Conservation (phyloP, 2,329 filamentous ascomycete genomes). For the Fusarium longipes region DNA sequence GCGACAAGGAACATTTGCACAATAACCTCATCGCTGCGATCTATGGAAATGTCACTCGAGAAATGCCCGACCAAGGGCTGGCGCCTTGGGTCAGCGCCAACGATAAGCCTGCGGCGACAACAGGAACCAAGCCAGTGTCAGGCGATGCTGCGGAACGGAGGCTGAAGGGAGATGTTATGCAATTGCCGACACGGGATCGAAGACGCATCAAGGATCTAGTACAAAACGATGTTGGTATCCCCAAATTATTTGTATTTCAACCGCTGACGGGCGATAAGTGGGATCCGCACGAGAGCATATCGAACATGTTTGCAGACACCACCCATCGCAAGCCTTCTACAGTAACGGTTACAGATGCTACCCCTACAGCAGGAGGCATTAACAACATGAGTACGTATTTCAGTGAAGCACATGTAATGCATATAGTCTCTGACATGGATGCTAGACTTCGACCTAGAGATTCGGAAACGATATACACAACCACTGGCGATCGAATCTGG, state of each 20-base stretch:
- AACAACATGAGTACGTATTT: constrained; percentile 79
- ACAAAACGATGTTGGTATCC: constrained; percentile 67
- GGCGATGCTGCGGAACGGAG: constrained; percentile 74
- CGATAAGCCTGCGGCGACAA: constrained; percentile 69
- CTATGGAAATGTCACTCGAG: constrained; percentile 75
- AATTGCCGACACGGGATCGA: constrained; percentile 73
- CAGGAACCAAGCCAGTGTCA: constrained; percentile 70
- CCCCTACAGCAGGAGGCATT: constrained; percentile 77
- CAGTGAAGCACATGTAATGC: not conserved
- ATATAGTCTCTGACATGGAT: constrained; percentile 32
- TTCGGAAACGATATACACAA: constrained; percentile 72
- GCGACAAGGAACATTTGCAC: constrained; percentile 72
- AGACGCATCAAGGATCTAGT: constrained; percentile 73
- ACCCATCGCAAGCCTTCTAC: constrained; percentile 59
- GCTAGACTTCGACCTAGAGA: constrained; percentile 73
- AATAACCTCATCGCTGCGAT: constrained; percentile 75
- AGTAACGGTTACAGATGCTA: constrained; percentile 67
- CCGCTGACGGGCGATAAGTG: constrained; percentile 54
- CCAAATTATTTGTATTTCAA: not conserved
- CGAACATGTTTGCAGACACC: constrained; percentile 64
- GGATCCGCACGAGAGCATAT: constrained; percentile 65
- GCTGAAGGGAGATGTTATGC: constrained; percentile 77
- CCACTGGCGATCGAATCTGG: constrained; percentile 75
- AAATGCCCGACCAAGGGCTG: constrained; percentile 74
- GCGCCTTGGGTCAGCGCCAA: constrained; percentile 79